Percentiles rank a stretch among this genome's conserved stretches.
Conservation (phyloP, 169 alveolate genomes). For the Eimeria maxima region DNA sequence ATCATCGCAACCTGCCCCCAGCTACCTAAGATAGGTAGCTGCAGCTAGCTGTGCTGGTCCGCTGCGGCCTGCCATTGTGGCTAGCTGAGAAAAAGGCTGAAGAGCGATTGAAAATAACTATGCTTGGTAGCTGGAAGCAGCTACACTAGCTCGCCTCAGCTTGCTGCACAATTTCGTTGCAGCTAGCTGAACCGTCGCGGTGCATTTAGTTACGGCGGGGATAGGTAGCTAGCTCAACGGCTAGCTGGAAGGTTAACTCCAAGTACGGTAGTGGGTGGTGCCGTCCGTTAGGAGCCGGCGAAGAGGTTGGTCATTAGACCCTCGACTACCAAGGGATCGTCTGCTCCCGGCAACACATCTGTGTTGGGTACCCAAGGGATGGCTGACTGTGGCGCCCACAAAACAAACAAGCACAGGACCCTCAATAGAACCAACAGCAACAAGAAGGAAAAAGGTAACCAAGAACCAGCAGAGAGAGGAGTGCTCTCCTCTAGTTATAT, state of each 20-base stretch:
- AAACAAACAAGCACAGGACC: not conserved
- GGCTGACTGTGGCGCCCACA: constrained; percentile 1
- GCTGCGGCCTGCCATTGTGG: not conserved
- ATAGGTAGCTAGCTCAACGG: not conserved
- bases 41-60: not conserved
- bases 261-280: no score
- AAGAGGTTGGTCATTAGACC: constrained; percentile 69
- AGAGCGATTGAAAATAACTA: not conserved
- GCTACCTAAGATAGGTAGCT: not conserved
- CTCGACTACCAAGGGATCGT: constrained; percentile 64
- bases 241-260: not conserved
- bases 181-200: not conserved
- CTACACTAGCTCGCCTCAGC: not conserved
- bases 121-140: not conserved
- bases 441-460: not conserved
- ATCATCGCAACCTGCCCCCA: not conserved
- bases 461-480: not conserved
- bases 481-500: no score
- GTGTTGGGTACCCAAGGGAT: constrained; percentile 72
- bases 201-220: not conserved
- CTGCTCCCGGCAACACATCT: constrained; percentile 77
- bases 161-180: not conserved
- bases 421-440: not conserved
- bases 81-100: not conserved
- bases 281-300: constrained; percentile 10